phyloP scores from a whole-genome alignment of 2,329 filamentous ascomycete species.

The Pseudonectria foliicola region DNA sequence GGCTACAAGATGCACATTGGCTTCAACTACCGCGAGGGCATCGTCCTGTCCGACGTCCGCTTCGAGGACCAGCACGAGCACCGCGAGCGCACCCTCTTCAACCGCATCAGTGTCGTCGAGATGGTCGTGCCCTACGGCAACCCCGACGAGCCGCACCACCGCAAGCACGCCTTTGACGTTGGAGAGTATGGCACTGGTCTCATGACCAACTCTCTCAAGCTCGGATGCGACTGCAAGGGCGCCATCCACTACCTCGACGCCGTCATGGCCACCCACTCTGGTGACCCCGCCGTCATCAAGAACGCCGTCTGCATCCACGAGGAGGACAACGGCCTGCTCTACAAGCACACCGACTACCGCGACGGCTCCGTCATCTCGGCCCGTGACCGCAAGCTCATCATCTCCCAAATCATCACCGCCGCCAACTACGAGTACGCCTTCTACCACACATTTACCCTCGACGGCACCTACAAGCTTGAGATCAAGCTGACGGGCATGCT shows the following conservation, averaged over 20 bases:
- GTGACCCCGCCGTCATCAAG: slow-evolving; percentile 73
- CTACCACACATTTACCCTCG: slow-evolving; percentile 31
- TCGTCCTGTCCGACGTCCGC: slow-evolving; percentile 61
- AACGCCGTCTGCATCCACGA: slow-evolving; percentile 89
- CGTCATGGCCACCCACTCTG: slow-evolving; percentile 74
- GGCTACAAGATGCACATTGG: slow-evolving; percentile 66
- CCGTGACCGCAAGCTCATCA: slow-evolving; percentile 50
- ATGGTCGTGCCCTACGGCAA: slow-evolving; percentile 73
- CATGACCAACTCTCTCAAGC: slow-evolving; percentile 73
- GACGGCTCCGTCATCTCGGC: slow-evolving; percentile 52
- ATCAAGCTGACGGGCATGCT: slow-evolving; percentile 49
- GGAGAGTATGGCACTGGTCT: slow-evolving; percentile 78
- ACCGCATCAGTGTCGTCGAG: slow-evolving; percentile 60
- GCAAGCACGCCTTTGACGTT: slow-evolving; percentile 75
- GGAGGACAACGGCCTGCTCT: slow-evolving; percentile 48
- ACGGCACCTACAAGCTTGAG: slow-evolving; percentile 60
- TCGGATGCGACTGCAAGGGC: slow-evolving; percentile 83
- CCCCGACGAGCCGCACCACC: slow-evolving; percentile 70
- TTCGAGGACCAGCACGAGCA: slow-evolving; percentile 46
- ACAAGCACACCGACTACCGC: slow-evolving; percentile 59
- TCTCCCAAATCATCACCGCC: slow-evolving; percentile 59
- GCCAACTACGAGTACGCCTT: slow-evolving; percentile 57
- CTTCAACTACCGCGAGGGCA: slow-evolving; percentile 65
- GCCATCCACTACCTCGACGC: slow-evolving; percentile 89
- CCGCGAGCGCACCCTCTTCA: slow-evolving; percentile 51